Evolutionary conservation across 2,329 filamentous ascomycete species (phyloP), one percentile per base, ranked within the genome.

Genomic region (Cladophialophora exuberans): DNA sequence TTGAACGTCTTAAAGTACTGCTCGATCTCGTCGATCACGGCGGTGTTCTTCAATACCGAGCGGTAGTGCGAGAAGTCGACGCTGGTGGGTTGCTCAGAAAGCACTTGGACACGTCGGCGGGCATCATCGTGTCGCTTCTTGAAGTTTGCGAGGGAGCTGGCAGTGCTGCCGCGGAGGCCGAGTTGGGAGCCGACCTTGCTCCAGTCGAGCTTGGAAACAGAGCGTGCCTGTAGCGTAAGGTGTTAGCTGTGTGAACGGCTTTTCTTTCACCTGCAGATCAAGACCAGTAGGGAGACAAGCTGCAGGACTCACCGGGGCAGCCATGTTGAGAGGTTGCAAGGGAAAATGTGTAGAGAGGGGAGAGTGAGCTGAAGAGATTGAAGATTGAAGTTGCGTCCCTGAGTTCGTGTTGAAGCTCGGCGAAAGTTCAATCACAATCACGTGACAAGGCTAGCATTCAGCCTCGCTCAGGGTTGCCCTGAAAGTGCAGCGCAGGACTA

Each of bases 51-150:
- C 69, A 99, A 86, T 67, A 89, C 72, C 72, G 82, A 81, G 77
- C 92, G 91, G 89, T 97, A 99, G 77, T 93, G 84, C 66, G 84
- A 76, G 79, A 99, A 97, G 83, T 99, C 91, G 79, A 99, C 85
- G 56, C 84, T 84, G 70, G 90, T 90, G 64, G 93, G 80, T 73
- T 88, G 86, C 78, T 96, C 90, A 62, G 84, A 86, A 56, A 99
- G 90, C 61, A 84, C 69, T 76, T 88, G 85, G 60, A 99, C 83
- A 80, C 93, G 93, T 81, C 94, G 93, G 79, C 93, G 92, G 73
- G 90, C 93, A 75, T 97, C 92, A 74, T 99, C 94, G 83, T 97
- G 97, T 80, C 94, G 92, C 86, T 96, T 94, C 86, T 99, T 99
- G 88, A 99, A 99, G 65, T 90, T 84, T 75, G 93, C 88, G 61